Percentiles rank a stretch among this genome's conserved stretches.
phyloP scores from a whole-genome alignment of 352 stramenopile species.

The Globisporangium lucens region DNA sequence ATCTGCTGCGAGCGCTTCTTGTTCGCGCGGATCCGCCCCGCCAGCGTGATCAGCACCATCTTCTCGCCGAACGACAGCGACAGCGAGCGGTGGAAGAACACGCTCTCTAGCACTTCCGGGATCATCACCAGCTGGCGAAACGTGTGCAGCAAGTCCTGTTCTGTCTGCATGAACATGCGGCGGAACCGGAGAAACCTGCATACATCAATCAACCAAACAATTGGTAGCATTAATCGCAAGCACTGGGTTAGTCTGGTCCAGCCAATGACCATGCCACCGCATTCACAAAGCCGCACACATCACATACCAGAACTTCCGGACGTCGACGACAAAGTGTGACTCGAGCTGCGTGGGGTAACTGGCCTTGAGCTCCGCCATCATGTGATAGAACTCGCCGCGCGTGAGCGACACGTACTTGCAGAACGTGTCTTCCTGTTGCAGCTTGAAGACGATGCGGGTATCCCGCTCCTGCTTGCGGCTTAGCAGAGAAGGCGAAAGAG shows the following conservation, averaged over 20 bases:
- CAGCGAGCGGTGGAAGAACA: constrained; percentile 20
- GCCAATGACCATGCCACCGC: no score
- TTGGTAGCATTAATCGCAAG: background rate
- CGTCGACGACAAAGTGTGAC: constrained; percentile 24
- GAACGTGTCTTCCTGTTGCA: constrained; percentile 15
- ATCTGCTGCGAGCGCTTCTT: constrained; percentile 15
- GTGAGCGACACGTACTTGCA: constrained; percentile 21
- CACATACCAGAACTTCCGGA: constrained; percentile 22
- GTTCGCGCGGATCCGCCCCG: constrained; percentile 14
- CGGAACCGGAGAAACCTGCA: constrained; percentile 21
- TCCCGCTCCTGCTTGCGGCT: constrained; percentile 2
- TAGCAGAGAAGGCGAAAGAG: background rate
- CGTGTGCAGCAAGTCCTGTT: constrained; percentile 25
- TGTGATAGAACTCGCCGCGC: constrained; percentile 16
- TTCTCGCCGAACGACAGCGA: constrained; percentile 8
- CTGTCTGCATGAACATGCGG: constrained; percentile 16
- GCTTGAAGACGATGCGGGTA: constrained; percentile 14
- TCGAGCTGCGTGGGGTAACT: constrained; percentile 22
- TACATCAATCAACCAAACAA: background rate
- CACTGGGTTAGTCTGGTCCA: background rate
- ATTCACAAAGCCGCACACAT: background rate
- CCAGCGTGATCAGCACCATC: constrained; percentile 5
- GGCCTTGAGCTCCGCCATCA: constrained; percentile 18
- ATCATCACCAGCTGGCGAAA: constrained; percentile 28
- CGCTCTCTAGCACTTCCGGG: constrained; percentile 25